Percentiles rank a stretch among this genome's conserved stretches.
These are phyloP conservation scores for Wickerhamiella galacta DNA, from an alignment of 805 yeast genomes.

Conservation along the genomic window DNA sequence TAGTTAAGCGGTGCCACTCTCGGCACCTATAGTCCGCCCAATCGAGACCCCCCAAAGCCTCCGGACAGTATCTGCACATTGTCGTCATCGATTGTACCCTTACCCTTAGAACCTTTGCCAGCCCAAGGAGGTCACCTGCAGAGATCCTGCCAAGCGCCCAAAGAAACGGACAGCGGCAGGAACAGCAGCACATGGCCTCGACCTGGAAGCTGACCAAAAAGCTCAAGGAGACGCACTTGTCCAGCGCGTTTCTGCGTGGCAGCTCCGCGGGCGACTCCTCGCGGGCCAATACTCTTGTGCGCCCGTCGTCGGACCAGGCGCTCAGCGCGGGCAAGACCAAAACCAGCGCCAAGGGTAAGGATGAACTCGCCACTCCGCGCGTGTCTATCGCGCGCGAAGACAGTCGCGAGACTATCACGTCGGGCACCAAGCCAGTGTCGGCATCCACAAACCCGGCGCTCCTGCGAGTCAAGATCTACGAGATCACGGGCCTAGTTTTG, in stretches of 20 bases:
- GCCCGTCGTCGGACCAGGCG: not conserved
- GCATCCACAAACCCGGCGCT: slow-evolving; percentile 18
- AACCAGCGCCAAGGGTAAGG: not conserved
- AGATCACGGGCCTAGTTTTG: slow-evolving; percentile 10
- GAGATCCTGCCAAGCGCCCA: no score
- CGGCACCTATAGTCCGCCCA: no score
- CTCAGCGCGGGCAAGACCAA: not conserved
- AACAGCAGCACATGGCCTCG: slow-evolving; percentile 9
- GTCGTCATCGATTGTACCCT: no score
- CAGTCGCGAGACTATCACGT: no score
- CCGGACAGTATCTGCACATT: no score
- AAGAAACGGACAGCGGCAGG: no score
- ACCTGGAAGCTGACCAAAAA: slow-evolving; percentile 34
- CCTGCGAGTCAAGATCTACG: slow-evolving; percentile 37
- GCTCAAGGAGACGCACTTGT: slow-evolving; percentile 26
- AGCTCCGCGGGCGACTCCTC: slow-evolving; percentile 1
- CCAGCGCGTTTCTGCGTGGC: slow-evolving; percentile 15
- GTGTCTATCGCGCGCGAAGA: no score
- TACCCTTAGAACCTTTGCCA: no score
- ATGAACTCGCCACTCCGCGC: slow-evolving; percentile 16
- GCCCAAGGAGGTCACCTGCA: no score
- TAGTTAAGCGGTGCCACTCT: no score
- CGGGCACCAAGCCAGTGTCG: slow-evolving; percentile 18
- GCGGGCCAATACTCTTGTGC: slow-evolving; percentile 6
- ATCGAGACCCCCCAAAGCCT: no score